These are phyloP conservation scores for Rhynchospora pubera DNA, from an alignment of 176 grass and related monocot species.

Conservation along the genomic window DNA sequence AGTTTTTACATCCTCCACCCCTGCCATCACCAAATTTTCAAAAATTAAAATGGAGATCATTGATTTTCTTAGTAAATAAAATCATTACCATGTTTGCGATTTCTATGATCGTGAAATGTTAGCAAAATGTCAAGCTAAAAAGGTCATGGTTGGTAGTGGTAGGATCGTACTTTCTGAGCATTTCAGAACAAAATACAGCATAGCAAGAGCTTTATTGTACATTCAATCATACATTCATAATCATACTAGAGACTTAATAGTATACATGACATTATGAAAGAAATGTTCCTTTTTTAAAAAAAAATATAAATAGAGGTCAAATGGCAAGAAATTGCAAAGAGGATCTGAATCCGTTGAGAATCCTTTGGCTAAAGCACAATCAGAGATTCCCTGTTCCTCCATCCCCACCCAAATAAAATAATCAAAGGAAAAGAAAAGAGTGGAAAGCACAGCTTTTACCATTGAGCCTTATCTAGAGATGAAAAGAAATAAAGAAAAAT, in stretches of 20 bases:
- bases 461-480: constrained; percentile 9
- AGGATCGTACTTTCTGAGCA: neutral
- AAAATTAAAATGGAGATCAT: neutral
- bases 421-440: neutral
- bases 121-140: neutral
- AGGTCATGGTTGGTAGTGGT: neutral
- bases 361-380: constrained; percentile 1
- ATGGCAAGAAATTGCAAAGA: neutral
- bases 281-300: neutral
- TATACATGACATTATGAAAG: neutral
- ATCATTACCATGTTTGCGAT: neutral
- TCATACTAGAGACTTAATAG: neutral
- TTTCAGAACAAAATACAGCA: neutral
- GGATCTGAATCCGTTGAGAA: neutral
- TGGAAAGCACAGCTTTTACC: neutral
- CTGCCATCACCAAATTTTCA: constrained; percentile 22
- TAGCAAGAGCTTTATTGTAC: neutral
- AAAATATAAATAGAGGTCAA: neutral
- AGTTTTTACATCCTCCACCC: constrained; percentile 69
- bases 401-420: constrained; percentile 8
- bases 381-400: neutral
- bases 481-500: constrained; percentile 2
- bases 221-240: too few relatives aligned
- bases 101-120: neutral
- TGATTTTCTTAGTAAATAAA: neutral